Base-by-base conservation (phyloP, 2,329 filamentous ascomycete species). In the Epichloe elymi region DNA sequence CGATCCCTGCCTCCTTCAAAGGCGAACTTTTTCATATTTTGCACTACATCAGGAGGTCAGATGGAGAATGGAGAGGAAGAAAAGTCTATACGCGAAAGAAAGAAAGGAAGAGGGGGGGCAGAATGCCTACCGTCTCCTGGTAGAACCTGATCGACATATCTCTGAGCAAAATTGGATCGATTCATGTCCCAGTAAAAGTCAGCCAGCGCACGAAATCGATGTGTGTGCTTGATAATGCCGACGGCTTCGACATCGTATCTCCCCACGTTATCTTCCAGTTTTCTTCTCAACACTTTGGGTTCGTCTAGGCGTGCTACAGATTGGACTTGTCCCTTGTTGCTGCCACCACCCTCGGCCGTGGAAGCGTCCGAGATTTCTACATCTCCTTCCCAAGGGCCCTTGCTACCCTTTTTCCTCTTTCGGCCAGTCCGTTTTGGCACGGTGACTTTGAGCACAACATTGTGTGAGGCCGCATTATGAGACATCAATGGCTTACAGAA, bases 381-480 rank as follows among this genome's bases (percentile, higher is more conserved):
- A 48, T 72, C 67, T 3, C 73, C 73, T 40, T 73, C 67, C 61
- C 81, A 91, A 0, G 84, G 81, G 4, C 74, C 83, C 51, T 82
- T 65, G 5, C 80, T 81, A n/a, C 88, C 89, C 58, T 83, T 76
- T 69, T 90, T 95, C 53, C 90, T 79, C 67, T 86, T 95, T 54
- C 88, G 79, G 3, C 90, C 90, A 2, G 89, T 96, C 51, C 88
- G 75, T 65, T 83, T 93, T 0, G 93, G 91, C 1, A 97, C 80
- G 0, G 85, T 89, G 51, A 98, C 76, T 64, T 89, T 90, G 49
- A 98, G 74, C 19, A 97, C 75, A 19, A 97, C 71, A 61, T 96
- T 95, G 62, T 89, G 87, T 10, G 88, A 86, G 19, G 79, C 70
- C 35, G 83, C 79, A 61, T 84, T 86, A 41, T 83, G 82, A 7